Percentiles rank a stretch among this genome's conserved stretches.
These are phyloP conservation scores for Albizia julibrissin DNA, from an alignment of 306 rosid species.

Conservation along the genomic window DNA sequence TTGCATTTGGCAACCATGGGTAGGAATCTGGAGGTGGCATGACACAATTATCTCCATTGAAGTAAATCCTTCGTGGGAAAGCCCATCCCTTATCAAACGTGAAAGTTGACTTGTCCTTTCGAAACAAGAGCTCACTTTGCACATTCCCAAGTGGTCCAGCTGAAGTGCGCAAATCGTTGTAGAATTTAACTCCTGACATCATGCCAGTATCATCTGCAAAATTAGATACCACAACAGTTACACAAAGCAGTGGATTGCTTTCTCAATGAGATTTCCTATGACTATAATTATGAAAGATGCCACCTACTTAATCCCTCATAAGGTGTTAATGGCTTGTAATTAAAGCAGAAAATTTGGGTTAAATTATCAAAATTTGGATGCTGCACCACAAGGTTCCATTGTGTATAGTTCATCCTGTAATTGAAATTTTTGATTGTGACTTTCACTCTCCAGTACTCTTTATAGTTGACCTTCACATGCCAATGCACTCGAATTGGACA, in stretches of 20 bases:
- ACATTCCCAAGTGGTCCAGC: slow-evolving; percentile 73
- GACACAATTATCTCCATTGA: slow-evolving; percentile 46
- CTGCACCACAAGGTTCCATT: slow-evolving; percentile 69
- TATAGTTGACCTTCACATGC: slow-evolving; percentile 76
- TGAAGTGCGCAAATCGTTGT: slow-evolving; percentile 58
- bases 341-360: slow-evolving; percentile 64
- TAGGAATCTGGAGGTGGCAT: slow-evolving; percentile 73
- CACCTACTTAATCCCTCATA: slow-evolving; percentile 69
- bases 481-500: slow-evolving; percentile 73
- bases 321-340: slow-evolving; percentile 62
- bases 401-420: slow-evolving; percentile 71
- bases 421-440: slow-evolving; percentile 69
- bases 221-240: slow-evolving; percentile 13
- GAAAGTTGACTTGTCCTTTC: slow-evolving; percentile 57
- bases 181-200: slow-evolving; percentile 71
- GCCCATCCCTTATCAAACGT: slow-evolving; percentile 81
- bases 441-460: slow-evolving; percentile 79
- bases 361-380: slow-evolving; percentile 71
- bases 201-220: slow-evolving; percentile 76
- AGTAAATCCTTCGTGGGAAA: slow-evolving; percentile 70
- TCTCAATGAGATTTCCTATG: background rate
- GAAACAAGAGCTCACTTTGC: slow-evolving; percentile 69
- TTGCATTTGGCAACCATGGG: slow-evolving; percentile 68
- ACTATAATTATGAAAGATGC: slow-evolving; percentile 1
- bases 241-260: background rate